Evolutionary conservation across 257 asterid species (phyloP).

Genomic region (Nicotiana noctiflora): DNA sequence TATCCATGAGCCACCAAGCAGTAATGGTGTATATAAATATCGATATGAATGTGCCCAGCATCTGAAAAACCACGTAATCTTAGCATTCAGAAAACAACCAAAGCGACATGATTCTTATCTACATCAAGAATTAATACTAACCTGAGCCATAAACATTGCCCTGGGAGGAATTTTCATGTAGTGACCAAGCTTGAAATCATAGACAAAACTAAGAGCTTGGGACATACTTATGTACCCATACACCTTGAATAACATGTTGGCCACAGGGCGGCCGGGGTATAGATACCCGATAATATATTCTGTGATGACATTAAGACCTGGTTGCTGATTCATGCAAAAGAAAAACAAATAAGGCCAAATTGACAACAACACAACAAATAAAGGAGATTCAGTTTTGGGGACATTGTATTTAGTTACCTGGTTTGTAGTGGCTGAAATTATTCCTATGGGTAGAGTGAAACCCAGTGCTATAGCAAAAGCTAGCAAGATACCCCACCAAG

Average conservation of each 20-base stretch:
- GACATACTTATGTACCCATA: slow-evolving; percentile 62
- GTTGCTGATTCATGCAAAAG: slow-evolving; percentile 16
- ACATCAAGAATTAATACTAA: background rate
- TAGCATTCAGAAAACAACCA: background rate
- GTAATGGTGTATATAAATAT: slow-evolving; percentile 19
- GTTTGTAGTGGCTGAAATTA: slow-evolving; percentile 50
- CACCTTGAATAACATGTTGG: slow-evolving; percentile 57
- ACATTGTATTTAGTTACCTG: slow-evolving; percentile 26
- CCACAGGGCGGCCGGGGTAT: slow-evolving; percentile 52
- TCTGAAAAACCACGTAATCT: slow-evolving; percentile 12
- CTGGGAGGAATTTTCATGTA: slow-evolving; percentile 72
- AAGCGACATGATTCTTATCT: background rate
- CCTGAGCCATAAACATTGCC: slow-evolving; percentile 64
- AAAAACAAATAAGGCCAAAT: background rate
- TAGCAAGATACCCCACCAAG: slow-evolving; percentile 58
- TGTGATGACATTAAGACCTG: slow-evolving; percentile 51
- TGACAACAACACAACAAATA: background rate
- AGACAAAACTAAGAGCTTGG: slow-evolving; percentile 42
- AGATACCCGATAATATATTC: slow-evolving; percentile 47
- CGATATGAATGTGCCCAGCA: slow-evolving; percentile 40
- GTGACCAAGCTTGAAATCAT: slow-evolving; percentile 62
- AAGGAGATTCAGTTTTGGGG: background rate
- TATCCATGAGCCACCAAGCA: slow-evolving; percentile 54
- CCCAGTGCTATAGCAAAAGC: slow-evolving; percentile 37
- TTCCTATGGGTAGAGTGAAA: slow-evolving; percentile 52